Percentiles rank a stretch among this genome's conserved stretches.
Conservation (phyloP, 805 yeast genomes). For the Candida wancherniae region DNA sequence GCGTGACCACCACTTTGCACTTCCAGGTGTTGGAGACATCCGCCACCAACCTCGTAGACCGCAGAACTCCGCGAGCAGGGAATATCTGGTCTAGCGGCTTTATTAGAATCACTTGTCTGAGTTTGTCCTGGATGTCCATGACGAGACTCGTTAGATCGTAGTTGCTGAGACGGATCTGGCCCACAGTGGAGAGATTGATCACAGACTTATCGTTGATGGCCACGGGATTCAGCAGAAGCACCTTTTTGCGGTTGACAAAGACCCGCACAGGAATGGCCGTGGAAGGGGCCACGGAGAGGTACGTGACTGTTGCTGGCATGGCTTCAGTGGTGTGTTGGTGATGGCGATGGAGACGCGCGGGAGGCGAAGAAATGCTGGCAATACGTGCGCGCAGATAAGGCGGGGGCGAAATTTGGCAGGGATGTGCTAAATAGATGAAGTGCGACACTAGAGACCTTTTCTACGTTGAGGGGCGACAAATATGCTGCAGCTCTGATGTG, state of each 20-base stretch:
- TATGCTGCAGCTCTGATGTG: no score
- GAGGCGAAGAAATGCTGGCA: no score
- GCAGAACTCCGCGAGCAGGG: conserved; percentile 9
- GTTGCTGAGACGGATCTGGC: conserved; percentile 22
- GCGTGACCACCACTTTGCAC: conserved; percentile 18
- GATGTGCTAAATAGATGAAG: no score
- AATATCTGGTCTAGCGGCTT: conserved; percentile 10
- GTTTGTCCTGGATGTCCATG: conserved; percentile 12
- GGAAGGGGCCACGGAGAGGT: conserved; percentile 14
- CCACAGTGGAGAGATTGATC: conserved; percentile 19
- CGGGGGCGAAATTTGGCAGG: no score
- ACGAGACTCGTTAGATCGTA: conserved; percentile 19
- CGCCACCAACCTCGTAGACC: conserved; percentile 7
- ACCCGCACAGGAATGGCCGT: conserved; percentile 19
- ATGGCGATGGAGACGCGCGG: no score
- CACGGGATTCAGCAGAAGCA: conserved; percentile 17
- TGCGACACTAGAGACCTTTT: no score
- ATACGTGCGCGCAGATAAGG: neutral
- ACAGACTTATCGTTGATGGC: conserved; percentile 23
- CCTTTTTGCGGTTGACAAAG: conserved; percentile 20
- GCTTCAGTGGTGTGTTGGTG: no score
- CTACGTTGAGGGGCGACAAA: neutral
- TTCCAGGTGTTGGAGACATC: conserved; percentile 19
- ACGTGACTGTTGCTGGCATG: conserved; percentile 21
- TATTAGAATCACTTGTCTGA: conserved; percentile 10